phyloP scores from a whole-genome alignment of 169 alveolate genomes.

The Blepharisma undulans region DNA sequence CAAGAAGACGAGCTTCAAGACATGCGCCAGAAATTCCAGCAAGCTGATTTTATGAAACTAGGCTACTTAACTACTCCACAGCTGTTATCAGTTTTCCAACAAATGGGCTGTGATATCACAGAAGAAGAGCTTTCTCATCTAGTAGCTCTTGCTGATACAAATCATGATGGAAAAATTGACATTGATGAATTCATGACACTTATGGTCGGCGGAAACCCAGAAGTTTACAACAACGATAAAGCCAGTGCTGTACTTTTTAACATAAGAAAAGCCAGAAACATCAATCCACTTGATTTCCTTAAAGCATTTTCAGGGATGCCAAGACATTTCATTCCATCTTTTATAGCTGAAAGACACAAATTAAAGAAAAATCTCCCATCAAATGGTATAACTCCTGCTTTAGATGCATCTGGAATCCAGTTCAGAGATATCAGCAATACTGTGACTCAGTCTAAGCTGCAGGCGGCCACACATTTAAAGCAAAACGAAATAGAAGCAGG shows the following conservation, averaged over 20 bases:
- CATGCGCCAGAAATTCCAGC: constrained; percentile 51
- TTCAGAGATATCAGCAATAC: constrained; percentile 9
- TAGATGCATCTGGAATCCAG: constrained; percentile 48
- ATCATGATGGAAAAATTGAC: constrained; percentile 60
- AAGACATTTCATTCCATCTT: constrained; percentile 57
- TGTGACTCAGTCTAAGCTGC: neutral
- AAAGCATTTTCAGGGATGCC: constrained; percentile 57
- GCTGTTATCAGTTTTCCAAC: constrained; percentile 38
- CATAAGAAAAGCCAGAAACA: constrained; percentile 53
- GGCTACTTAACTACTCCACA: constrained; percentile 60
- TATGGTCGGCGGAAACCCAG: constrained; percentile 49
- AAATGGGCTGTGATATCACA: constrained; percentile 47
- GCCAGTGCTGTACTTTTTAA: constrained; percentile 45
- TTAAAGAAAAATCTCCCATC: constrained; percentile 48
- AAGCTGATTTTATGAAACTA: constrained; percentile 58
- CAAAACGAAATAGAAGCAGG: constrained; percentile 36
- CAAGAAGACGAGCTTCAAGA: constrained; percentile 58
- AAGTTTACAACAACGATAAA: constrained; percentile 18
- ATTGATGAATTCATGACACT: constrained; percentile 69
- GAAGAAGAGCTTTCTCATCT: constrained; percentile 50
- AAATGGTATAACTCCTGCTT: constrained; percentile 50
- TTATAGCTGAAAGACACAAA: constrained; percentile 56
- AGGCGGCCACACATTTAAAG: constrained; percentile 37
- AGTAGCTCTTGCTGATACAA: constrained; percentile 57
- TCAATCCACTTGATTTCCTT: constrained; percentile 50